Evolutionary conservation across 441 rosid species (phyloP).

Genomic region (Francoa sonchifolia): DNA sequence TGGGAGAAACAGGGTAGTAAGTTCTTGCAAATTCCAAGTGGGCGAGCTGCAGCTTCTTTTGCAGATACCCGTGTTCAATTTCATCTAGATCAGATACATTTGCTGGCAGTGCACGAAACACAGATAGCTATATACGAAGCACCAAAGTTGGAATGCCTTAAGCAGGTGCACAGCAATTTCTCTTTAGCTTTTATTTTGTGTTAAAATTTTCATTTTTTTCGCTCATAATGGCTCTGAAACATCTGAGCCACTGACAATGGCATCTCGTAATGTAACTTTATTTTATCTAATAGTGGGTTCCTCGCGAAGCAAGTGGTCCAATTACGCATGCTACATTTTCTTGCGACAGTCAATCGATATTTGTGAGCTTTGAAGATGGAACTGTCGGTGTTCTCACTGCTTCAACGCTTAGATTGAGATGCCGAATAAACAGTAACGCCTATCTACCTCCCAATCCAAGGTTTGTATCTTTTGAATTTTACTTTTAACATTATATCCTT

Average conservation of each 20-base stretch:
- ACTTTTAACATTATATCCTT: not conserved
- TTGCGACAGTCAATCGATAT: constrained; percentile 60
- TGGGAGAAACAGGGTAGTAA: constrained; percentile 85
- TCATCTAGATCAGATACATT: constrained; percentile 51
- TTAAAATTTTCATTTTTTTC: too few species aligned
- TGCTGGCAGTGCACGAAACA: constrained; percentile 60
- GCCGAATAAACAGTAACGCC: constrained; percentile 55
- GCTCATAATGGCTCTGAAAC: too few species aligned
- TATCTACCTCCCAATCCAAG: constrained; percentile 59
- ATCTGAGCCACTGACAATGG: not conserved
- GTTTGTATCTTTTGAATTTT: constrained; percentile 16
- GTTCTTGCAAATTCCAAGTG: constrained; percentile 45
- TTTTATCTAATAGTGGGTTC: constrained; percentile 37
- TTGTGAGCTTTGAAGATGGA: constrained; percentile 68
- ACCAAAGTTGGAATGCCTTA: constrained; percentile 53
- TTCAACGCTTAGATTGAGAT: constrained; percentile 47
- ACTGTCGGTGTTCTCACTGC: constrained; percentile 52
- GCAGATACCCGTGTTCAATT: constrained; percentile 71
- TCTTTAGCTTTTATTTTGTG: not conserved
- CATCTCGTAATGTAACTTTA: constrained; percentile 3
- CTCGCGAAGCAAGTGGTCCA: constrained; percentile 58
- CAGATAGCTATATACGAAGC: constrained; percentile 66
- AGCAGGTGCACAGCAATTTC: constrained; percentile 49
- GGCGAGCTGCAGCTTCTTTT: constrained; percentile 34
- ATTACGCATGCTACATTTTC: constrained; percentile 75